Evolutionary conservation across 2,329 filamentous ascomycete genomes (phyloP), one percentile per base, ranked within the genome.

Genomic region (Elsinoe batatas): DNA sequence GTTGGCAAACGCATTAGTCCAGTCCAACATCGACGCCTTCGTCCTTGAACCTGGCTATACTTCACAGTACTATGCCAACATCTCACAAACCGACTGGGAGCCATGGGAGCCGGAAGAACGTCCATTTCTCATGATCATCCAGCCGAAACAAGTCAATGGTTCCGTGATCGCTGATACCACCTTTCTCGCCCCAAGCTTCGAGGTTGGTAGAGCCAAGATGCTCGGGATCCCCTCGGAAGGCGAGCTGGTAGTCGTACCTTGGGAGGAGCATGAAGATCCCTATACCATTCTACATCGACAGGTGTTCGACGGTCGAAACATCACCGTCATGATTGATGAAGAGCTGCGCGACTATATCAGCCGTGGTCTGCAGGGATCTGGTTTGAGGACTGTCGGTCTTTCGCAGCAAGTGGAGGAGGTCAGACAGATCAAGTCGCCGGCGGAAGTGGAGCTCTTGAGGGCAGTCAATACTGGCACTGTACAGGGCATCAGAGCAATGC

Each of bases 221-320:
- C 72, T 84, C 5, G 74, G 74, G 1, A 83, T 84, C 69, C 81
- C 81, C 0, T 73, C 74, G 4, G 67, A 73, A 1, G 65, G 72
- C 2, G 69, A 74, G 13, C 69, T 84, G 5, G 71, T 77, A 10
- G 77, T 82, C 37, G 71, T 84, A 12, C 70, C 74, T 0, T 84
- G 81, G 74, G 80, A 84, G 65, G 81, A 84, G 61, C 80, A 83
- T 60, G 83, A 80, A 81, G 74, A 83, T 63, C 81, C 80, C 1
- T 85, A 83, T 64, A 65, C 66, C 0, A 83, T 78, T 0, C 69
- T 84, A 33, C 51, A 56, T 10, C 59, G 73, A 20, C 76, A 74
- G 0, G 69, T 64, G 6, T 65, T 77, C 1, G 76, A 76, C 0
- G 56, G 59, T 3, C 58, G 59, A 8, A 67, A 67, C 1, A 63